Evolutionary conservation across 2,329 filamentous ascomycete species (phyloP).

Genomic region (Akanthomyces muscarius): DNA sequence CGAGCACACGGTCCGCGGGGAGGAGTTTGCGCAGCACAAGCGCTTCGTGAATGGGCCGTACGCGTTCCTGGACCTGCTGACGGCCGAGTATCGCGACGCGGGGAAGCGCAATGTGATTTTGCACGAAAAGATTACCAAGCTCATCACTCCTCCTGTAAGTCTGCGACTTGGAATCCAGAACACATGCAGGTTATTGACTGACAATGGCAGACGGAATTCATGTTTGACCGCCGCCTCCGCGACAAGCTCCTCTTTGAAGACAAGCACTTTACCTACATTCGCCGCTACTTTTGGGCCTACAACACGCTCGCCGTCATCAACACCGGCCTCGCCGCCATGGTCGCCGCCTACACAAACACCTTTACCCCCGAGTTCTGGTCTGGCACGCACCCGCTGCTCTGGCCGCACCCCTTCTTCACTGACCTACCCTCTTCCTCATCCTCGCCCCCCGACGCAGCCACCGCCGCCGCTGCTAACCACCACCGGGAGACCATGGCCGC

Average conservation of each 20-base stretch:
- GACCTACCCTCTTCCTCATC: conserved; percentile 25
- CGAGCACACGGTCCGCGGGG: conserved; percentile 50
- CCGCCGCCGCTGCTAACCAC: conserved; percentile 35
- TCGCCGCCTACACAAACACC: conserved; percentile 52
- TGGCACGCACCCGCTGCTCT: conserved; percentile 50
- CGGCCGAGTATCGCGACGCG: conserved; percentile 58
- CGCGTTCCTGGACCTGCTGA: conserved; percentile 56
- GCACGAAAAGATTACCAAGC: conserved; percentile 51
- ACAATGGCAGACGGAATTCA: conserved; percentile 43
- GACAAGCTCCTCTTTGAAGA: conserved; percentile 60
- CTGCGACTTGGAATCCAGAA: too few species aligned
- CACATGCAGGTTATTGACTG: too few species aligned
- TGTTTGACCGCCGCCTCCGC: conserved; percentile 53
- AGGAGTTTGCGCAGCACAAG: conserved; percentile 47
- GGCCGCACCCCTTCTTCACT: conserved; percentile 41
- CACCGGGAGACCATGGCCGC: conserved; percentile 47
- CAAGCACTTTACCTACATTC: conserved; percentile 55
- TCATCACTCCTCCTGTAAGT: conserved; percentile 53
- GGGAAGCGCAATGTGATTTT: conserved; percentile 55
- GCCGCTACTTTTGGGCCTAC: conserved; percentile 60
- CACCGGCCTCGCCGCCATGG: conserved; percentile 55
- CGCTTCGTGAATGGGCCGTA: conserved; percentile 58
- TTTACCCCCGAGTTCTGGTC: conserved; percentile 58
- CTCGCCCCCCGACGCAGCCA: too few species aligned
- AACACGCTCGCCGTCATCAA: conserved; percentile 59